Percentiles rank a stretch among this genome's conserved stretches.
Evolutionary conservation across 2,329 filamentous ascomycete genomes (phyloP).

Genomic region (Blumeriella jaapii): DNA sequence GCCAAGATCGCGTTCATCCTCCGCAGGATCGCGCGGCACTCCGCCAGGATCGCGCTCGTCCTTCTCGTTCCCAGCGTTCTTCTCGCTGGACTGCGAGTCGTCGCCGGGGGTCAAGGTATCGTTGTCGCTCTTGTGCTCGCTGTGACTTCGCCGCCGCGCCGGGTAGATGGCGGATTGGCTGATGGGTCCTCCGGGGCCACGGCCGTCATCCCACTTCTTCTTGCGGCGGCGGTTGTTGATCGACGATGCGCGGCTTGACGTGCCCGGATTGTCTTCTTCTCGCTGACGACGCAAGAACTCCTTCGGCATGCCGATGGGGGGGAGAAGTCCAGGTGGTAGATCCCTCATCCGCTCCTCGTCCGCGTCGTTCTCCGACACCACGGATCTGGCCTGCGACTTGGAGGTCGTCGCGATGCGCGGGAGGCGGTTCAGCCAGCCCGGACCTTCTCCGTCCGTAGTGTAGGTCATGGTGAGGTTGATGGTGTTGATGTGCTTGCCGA

Average conservation of each 20-base stretch:
- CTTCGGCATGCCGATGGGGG: conserved; percentile 58
- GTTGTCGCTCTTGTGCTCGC: conserved; percentile 19
- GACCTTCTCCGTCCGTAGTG: conserved; percentile 79
- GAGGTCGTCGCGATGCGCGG: conserved; percentile 57
- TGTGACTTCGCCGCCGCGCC: conserved; percentile 26
- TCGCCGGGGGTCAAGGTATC: conserved; percentile 25
- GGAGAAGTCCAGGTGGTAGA: conserved; percentile 58
- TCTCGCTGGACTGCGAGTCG: conserved; percentile 20
- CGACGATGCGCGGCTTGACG: conserved; percentile 48
- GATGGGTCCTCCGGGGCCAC: conserved; percentile 75
- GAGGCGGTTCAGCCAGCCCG: conserved; percentile 89
- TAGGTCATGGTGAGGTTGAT: conserved; percentile 93
- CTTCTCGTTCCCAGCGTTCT: conserved; percentile 25
- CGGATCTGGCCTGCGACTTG: conserved; percentile 72
- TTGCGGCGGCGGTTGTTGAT: conserved; percentile 47
- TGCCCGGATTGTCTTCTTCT: conserved; percentile 54
- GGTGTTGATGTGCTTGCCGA: conserved; percentile 97
- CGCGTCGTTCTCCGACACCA: conserved; percentile 66
- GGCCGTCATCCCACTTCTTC: conserved; percentile 59
- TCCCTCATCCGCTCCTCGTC: conserved; percentile 49
- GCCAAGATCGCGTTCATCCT: conserved; percentile 22
- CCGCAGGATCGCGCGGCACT: conserved; percentile 27
- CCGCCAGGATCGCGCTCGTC: conserved; percentile 24
- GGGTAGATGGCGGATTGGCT: conserved; percentile 84
- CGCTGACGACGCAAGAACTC: conserved; percentile 74